phyloP scores from a whole-genome alignment of 2,329 filamentous ascomycete genomes.

The Fusarium stilboides region DNA sequence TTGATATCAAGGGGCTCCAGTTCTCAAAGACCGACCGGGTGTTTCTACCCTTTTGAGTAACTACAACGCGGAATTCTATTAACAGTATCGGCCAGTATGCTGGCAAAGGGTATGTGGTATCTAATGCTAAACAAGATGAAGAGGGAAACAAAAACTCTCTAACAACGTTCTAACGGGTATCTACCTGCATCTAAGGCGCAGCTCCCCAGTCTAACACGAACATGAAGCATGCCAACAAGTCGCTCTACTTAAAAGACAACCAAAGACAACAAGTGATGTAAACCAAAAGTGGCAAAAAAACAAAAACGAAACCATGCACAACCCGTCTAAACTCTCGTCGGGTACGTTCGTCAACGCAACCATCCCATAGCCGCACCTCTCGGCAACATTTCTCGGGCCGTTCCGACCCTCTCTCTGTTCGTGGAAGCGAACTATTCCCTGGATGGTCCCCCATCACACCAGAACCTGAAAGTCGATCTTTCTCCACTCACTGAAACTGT shows the following conservation, averaged over 20 bases:
- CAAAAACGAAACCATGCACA: conserved; percentile 17
- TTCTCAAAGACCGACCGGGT: too few relatives aligned
- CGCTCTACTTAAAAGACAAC: conserved; percentile 21
- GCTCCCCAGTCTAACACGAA: conserved; percentile 18
- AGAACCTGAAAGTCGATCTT: conserved; percentile 9
- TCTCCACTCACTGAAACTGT: conserved; percentile 63
- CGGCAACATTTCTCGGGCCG: conserved; percentile 44
- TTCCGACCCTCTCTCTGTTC: conserved; percentile 39
- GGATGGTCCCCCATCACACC: conserved; percentile 11
- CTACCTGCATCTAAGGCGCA: conserved; percentile 31
- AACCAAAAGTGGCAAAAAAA: conserved; percentile 10
- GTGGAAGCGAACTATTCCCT: conserved; percentile 12
- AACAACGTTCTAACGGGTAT: conserved; percentile 48
- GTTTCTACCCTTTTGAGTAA: background rate
- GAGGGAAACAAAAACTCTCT: conserved; percentile 34
- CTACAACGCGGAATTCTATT: conserved; percentile 19
- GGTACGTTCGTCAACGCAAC: conserved; percentile 13
- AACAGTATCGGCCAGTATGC: background rate
- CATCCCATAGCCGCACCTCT: conserved; percentile 27
- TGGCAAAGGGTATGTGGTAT: conserved; percentile 31
- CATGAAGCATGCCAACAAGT: conserved; percentile 27
- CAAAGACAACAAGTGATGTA: conserved; percentile 1
- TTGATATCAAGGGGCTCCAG: too few relatives aligned
- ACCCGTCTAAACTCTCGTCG: conserved; percentile 14
- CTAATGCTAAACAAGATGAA: conserved; percentile 30